phyloP scores from a whole-genome alignment of 225 moss, liverwort and hornwort species.

The Bryum argenteum region DNA sequence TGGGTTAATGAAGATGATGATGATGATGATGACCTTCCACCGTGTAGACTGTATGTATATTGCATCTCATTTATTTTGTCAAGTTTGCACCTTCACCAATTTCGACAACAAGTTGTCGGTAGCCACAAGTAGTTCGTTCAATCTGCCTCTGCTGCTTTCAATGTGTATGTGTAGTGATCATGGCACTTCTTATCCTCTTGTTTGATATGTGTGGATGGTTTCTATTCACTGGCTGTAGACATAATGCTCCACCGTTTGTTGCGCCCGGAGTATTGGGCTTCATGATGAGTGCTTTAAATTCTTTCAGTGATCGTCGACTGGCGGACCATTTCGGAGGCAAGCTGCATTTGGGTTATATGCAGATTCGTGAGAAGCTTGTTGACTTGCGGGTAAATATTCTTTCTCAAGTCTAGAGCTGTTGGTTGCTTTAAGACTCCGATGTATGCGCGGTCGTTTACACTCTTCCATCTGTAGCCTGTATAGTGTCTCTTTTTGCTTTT shows the following conservation, averaged over 20 bases:
- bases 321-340: constrained; percentile 99
- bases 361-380: constrained; percentile 95
- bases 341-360: constrained; percentile 99
- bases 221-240: constrained; percentile 13
- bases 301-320: constrained; percentile 90
- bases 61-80: constrained; percentile 55
- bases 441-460: constrained; percentile 2
- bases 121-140: constrained; percentile 15
- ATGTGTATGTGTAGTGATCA: constrained; percentile 20
- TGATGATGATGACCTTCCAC: constrained; percentile 54
- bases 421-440: constrained; percentile 1
- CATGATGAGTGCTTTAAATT: constrained; percentile 36
- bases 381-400: constrained; percentile 73
- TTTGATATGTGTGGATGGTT: constrained; percentile 5
- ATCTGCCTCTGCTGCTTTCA: constrained; percentile 18
- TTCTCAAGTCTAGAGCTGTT: not conserved
- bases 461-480: constrained; percentile 11
- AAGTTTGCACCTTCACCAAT: constrained; percentile 27
- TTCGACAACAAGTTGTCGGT: constrained; percentile 17
- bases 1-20: constrained; percentile 54
- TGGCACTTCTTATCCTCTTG: not conserved
- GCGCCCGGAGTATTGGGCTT: constrained; percentile 34
- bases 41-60: constrained; percentile 59
- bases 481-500: constrained; percentile 14
- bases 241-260: constrained; percentile 1